Evolutionary conservation across 2,329 filamentous ascomycete species (phyloP), one percentile per base, ranked within the genome.

Genomic region (Stagonosporopsis rhizophila): DNA sequence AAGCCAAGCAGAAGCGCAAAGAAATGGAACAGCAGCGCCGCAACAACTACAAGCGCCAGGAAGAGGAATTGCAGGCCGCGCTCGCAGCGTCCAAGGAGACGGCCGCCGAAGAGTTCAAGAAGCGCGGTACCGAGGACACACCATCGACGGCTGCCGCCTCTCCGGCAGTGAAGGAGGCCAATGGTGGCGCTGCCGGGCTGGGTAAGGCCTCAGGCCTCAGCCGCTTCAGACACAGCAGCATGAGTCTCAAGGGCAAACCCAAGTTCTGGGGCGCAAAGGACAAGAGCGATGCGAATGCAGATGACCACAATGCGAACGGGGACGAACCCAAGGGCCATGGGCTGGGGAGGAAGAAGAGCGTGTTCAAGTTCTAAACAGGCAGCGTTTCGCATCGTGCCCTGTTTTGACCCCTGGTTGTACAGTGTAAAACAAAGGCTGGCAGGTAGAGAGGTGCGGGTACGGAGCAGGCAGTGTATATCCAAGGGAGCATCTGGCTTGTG

Each of bases 181-280:
- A 78, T 42, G 79, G 81, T 5, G 58, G 59, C 20, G 76, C 73
- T 46, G 76, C 74, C 22, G 27, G 6, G 11, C 62, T 75, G 19
- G 64, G 66, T 19, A 65, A 55, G 12, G 46, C 62, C 32, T 62
- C 73, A 46, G 75, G 79, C 7, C 78, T 95, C 38, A 86, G 85
- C 67, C 83, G 90, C 40, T 87, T 90, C 61, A 85, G 87, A 64
- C 83, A 88, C 51, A 86, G 86, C 9, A 91, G 88, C 74, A 94
- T 91, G 79, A 92, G 90, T 61, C 84, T 96, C 79, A 85, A 90
- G 44, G 86, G 88, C 60, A 91, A 89, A 75, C 89, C 90, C 64
- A 88, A 91, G 68, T 85, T 83, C 28, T 89, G 90, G 69, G 80
- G 82, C 12, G 79, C 82, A 37, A 68, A 69, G 35, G 72, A 77